Evolutionary conservation across 257 asterid genomes (phyloP), one percentile per base, ranked within the genome.

Genomic region (Gentiana straminea): DNA sequence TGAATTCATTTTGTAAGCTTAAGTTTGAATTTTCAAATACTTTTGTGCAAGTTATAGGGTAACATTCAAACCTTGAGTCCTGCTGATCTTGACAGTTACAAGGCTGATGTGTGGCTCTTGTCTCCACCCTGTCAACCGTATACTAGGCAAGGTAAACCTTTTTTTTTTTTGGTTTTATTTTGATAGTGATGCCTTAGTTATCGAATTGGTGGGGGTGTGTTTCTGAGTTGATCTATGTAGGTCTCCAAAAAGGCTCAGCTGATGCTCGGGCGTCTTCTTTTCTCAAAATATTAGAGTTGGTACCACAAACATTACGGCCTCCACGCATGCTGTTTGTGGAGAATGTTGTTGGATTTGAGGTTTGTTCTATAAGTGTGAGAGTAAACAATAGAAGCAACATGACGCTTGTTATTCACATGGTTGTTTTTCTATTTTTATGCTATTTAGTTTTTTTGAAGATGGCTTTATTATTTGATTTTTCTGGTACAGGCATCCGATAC

Each of bases 61-160:
- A 87, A 87, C 67, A 91, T 91, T 79, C 98, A 87, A 80, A 79
- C 94, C 41, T 62, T 91, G 84, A 84, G 75, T 77, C 88, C 89
- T 63, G 80, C 50, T 70, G 94, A 87, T 73, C 86, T 91, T 60
- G 96, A 91, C 65, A 64, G 70, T 45, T 84, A 84, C 49, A 64
- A 71, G 70, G 95, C 95, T 36, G 89, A 83, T 66, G 90, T 68
- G 13, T 91, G 98, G 98, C 79, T 91, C 37, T 65, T 91, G 56
- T 87, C 98, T 70, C 98, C 98, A 50, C 96, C 98, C 68, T 91
- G 98, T 77, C 98, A 87, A 63, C 98, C 98, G 24, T 91, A 87
- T 72, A 87, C 98, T 35, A 77, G 96, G 53, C 98, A 87, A 83
- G 98, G 98, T 91, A 71, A 70, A 48, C 38, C 33, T 41, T 52